Evolutionary conservation across 306 rosid genomes (phyloP), one percentile per base, ranked within the genome.

Genomic region (Dryas drummondii): DNA sequence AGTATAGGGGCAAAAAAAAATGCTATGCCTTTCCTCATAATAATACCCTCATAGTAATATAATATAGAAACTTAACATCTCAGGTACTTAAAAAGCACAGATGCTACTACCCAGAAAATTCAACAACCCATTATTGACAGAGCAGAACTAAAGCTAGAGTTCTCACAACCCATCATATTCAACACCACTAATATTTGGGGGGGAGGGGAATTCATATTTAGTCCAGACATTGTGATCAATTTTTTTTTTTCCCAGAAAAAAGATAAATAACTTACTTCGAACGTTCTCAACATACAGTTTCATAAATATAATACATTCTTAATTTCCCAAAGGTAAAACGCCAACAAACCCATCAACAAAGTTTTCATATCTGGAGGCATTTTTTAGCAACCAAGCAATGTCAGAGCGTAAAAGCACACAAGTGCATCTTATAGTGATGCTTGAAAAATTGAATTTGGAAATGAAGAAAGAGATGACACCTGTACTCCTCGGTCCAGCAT

Each of bases 401-500:
- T 22, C 42, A 67, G 42, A 22, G 6, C 19, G 10, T 11, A 67
- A 66, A 32, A 47, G 55, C 42, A 22, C 12, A 68, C 15, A 1
- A 2, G 67, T 40, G 68, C 16, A 50, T 27, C 17, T 68, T 9
- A 7, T 50, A 16, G 6, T 4, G 50, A 16, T 41, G 4, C 56
- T 14, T 55, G 60, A 27, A 54, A 52, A 9, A 19, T 41, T 4
- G 50, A 16, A 55, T 17, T 41, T 55, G 66, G 16, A 79, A 46
- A 71, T n/a, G 56, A 66, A 76, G 22, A 27, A 8, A 32, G 50
- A 37, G 62, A 71, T 14, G 12, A 15, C 49, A 90, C 93, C 97
- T 88, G 88, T 11, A 91, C 96, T 77, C 97, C 93, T 58, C 91
- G 73, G 79, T 89, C 90, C 77, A 89, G 73, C 97, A 91, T 91